Evolutionary conservation across 108 stramenopile species (phyloP), one percentile per base, ranked within the genome.

Genomic region (Skeletonema costatum): DNA sequence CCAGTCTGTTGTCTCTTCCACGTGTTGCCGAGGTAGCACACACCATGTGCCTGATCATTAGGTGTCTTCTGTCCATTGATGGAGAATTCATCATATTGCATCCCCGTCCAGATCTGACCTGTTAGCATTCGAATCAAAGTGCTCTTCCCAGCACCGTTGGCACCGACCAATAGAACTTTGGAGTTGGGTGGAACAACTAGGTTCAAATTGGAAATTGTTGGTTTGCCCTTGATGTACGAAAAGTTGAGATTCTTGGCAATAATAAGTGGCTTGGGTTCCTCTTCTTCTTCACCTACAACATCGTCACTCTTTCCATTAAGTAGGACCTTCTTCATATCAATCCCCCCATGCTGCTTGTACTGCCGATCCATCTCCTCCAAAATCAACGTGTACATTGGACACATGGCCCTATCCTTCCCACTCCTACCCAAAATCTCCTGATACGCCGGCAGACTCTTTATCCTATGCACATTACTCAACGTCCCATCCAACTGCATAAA

Each of bases 111-210:
- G 21, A 56, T 56, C 25, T 56, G 86, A 17, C 99, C 99, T 1
- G 93, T 94, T 0, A 99, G 78, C 10, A 99, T 86, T 0, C 96
- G 82, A 35, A 99, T 73, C 42, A 99, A 74, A 0, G 99, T 98
- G 13, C 87, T 87, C 82, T 98, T 98, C 4, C 98, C 98, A 58
- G 80, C 77, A 30, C 97, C 97, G 65, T 98, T 98, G 78, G 92
- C 90, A 16, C 97, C 97, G 46, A 96, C 87, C 48, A 98, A 79
- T 5, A 98, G 80, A 78, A 92, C 93, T 11, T 96, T 82, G 8
- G 90, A 87, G 36, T 96, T 96, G 3, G 75, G 86, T 32, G 84
- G 78, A 5, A 98, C 74, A 9, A 73, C 68, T 14, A 98, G 65
- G 79, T 85, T 88, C 17, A 96, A 69, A 66, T 88, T 78, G 0